Conservation (phyloP, 2,329 filamentous ascomycete species). For the Xylariaceae sp. region DNA sequence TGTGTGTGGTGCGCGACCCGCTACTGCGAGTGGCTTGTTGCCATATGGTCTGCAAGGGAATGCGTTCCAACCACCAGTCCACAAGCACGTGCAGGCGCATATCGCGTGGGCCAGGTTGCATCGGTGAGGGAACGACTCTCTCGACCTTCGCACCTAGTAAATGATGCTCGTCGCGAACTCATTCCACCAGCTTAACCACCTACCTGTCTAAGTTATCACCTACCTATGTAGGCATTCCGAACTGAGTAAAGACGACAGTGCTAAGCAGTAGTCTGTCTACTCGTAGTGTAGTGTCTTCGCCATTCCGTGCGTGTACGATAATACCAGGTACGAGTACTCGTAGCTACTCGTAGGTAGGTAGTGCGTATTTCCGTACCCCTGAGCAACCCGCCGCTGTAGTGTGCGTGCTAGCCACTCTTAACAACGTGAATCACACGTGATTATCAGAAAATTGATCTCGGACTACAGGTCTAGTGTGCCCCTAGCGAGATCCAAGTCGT, state of each 20-base stretch:
- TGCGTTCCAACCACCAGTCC: conserved; percentile 12
- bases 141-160: neutral
- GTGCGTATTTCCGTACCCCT: neutral
- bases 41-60: conserved; percentile 22
- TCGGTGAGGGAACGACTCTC: neutral
- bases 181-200: neutral
- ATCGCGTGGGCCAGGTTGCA: conserved; percentile 13
- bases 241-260: no score
- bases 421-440: neutral
- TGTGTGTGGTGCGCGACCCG: conserved; percentile 3
- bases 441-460: neutral
- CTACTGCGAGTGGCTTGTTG: conserved; percentile 4
- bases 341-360: neutral
- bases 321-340: no score
- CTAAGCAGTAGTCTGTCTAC: no score
- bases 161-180: conserved; percentile 3
- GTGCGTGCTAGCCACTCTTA: no score
- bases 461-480: neutral
- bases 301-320: no score
- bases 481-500: neutral
- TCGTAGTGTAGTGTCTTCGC: no score
- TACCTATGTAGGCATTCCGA: no score
- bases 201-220: neutral
- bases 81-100: conserved; percentile 20
- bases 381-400: neutral